Evolutionary conservation across 2,329 filamentous ascomycete species (phyloP).

Genomic region (Fusarium bulbicola): DNA sequence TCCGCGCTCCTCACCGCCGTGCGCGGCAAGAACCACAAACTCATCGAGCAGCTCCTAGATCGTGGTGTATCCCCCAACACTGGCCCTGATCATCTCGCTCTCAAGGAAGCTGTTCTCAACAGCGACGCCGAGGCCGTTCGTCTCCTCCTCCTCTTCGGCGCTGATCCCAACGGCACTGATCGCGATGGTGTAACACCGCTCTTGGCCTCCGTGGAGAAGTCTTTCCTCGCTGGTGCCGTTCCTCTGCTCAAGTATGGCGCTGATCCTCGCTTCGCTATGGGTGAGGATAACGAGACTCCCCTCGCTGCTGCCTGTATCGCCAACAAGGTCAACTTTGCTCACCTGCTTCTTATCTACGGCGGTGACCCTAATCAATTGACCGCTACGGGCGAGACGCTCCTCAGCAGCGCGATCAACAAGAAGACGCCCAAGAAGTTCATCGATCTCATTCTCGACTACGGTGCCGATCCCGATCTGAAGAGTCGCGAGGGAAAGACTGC

Average conservation of each 20-base stretch:
- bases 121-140: constrained; percentile 64
- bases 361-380: constrained; percentile 65
- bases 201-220: constrained; percentile 59
- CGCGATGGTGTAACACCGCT: constrained; percentile 61
- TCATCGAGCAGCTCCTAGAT: constrained; percentile 66
- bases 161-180: constrained; percentile 63
- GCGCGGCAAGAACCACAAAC: constrained; percentile 64
- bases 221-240: constrained; percentile 65
- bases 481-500: constrained; percentile 70
- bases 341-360: constrained; percentile 69
- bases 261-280: constrained; percentile 62
- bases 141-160: constrained; percentile 65
- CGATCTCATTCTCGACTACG: constrained; percentile 68
- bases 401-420: constrained; percentile 69
- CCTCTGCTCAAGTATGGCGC: constrained; percentile 72
- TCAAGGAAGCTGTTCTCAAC: constrained; percentile 62
- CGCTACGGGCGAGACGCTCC: constrained; percentile 66
- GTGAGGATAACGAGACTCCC: constrained; percentile 63
- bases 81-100: constrained; percentile 55
- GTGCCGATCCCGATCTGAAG: constrained; percentile 66
- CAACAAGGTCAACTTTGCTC: constrained; percentile 64
- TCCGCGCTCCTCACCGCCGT: constrained; percentile 63
- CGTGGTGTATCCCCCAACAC: constrained; percentile 64
- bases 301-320: constrained; percentile 60
- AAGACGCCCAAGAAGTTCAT: constrained; percentile 63